These are phyloP conservation scores for Calvatia gigantea DNA, from an alignment of 768 basidiomycete species.

Conservation along the genomic window DNA sequence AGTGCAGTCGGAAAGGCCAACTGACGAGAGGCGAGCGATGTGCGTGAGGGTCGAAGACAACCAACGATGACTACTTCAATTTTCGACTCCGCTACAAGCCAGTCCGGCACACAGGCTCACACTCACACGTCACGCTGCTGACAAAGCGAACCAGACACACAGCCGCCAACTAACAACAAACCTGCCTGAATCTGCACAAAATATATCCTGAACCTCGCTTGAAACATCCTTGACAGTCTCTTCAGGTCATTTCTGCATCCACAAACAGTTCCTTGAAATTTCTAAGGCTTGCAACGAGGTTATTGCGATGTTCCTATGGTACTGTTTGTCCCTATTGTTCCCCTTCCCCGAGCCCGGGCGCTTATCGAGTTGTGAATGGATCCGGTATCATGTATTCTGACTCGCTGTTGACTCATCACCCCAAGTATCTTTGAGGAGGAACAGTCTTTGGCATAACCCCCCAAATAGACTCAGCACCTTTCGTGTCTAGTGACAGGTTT, in stretches of 20 bases:
- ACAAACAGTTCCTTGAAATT: not conserved
- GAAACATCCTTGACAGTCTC: not conserved
- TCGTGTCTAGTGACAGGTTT: too few species aligned
- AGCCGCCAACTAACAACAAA: not conserved
- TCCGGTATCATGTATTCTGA: not conserved
- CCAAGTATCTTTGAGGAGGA: not conserved
- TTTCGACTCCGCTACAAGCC: slow-evolving; percentile 46
- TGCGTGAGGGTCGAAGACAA: slow-evolving; percentile 45
- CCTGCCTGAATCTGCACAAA: not conserved
- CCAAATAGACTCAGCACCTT: not conserved
- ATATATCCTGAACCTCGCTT: not conserved
- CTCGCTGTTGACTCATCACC: slow-evolving; percentile 3
- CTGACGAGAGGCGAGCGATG: slow-evolving; percentile 24
- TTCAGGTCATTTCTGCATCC: not conserved
- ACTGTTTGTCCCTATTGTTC: slow-evolving; percentile 9
- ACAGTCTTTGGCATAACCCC: not conserved
- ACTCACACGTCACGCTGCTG: slow-evolving; percentile 8
- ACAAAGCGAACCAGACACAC: slow-evolving; percentile 2
- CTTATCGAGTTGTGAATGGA: not conserved
- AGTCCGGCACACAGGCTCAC: slow-evolving; percentile 20
- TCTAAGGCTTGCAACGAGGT: too few species aligned
- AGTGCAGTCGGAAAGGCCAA: slow-evolving; percentile 24
- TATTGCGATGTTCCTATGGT: too few species aligned
- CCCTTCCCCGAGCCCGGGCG: slow-evolving; percentile 9
- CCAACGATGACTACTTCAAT: slow-evolving; percentile 35